A percentile compares a stretch with the other conserved stretches of the same genome.
Conservation (phyloP, 176 grass and related monocot species). For the Poa pratensis region DNA sequence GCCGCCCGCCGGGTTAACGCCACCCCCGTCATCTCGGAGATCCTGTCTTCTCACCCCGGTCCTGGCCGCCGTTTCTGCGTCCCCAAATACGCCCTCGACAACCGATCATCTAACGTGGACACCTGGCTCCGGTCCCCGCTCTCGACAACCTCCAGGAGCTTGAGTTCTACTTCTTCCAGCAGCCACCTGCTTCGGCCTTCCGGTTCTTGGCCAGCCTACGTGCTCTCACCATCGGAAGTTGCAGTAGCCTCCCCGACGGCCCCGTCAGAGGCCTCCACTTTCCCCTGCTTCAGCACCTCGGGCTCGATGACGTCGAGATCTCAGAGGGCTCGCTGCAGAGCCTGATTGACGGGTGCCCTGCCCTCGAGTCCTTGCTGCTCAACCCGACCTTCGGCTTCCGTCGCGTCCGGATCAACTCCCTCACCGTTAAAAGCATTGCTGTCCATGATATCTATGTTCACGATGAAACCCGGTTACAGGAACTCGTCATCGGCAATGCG, state of each 20-base stretch:
- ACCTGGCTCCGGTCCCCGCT: background rate
- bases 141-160: conserved; percentile 3
- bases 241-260: background rate
- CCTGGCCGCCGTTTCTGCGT: conserved; percentile 3
- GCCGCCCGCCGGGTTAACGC: too few species aligned
- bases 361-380: conserved; percentile 20
- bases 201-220: conserved; percentile 10
- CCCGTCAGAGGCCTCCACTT: background rate
- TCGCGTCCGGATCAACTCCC: background rate
- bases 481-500: background rate
- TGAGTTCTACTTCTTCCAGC: background rate
- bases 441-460: too few species aligned
- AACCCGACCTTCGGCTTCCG: background rate
- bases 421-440: background rate
- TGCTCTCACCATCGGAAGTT: background rate
- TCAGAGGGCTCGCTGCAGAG: background rate
- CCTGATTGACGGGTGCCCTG: conserved; percentile 15
- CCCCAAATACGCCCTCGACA: background rate
- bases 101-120: background rate
- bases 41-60: background rate
- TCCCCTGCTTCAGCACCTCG: conserved; percentile 1
- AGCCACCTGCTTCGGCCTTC: conserved; percentile 21
- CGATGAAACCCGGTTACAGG: background rate
- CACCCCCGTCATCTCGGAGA: background rate
- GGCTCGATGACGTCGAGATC: background rate